Percentiles rank a stretch among this genome's conserved stretches.
These are phyloP conservation scores for Entomortierella lignicola DNA, from an alignment of 192 early-diverging fungal species.

Conservation along the genomic window DNA sequence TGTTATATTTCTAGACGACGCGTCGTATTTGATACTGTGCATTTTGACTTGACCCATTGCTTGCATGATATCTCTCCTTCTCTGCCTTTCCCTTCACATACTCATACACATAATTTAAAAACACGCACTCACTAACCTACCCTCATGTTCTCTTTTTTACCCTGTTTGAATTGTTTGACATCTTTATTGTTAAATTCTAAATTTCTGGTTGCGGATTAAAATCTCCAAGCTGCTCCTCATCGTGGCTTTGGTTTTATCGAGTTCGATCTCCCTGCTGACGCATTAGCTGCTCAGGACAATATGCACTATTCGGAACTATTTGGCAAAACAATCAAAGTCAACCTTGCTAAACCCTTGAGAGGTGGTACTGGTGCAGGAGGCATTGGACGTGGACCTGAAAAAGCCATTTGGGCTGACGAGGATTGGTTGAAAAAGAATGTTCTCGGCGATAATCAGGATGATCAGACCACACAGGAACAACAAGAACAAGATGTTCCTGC, in stretches of 20 bases:
- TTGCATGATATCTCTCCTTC: neutral
- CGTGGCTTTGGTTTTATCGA: slow-evolving; percentile 97
- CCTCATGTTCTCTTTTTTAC: neutral
- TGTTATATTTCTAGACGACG: neutral
- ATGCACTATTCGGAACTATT: slow-evolving; percentile 91
- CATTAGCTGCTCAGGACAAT: slow-evolving; percentile 91
- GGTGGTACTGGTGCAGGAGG: slow-evolving; percentile 57
- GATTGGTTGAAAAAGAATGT: slow-evolving; percentile 51
- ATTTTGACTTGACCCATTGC: no score
- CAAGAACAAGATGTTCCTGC: neutral
- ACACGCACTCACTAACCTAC: neutral
- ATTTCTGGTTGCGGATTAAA: neutral
- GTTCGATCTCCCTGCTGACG: slow-evolving; percentile 88
- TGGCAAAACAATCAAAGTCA: slow-evolving; percentile 91
- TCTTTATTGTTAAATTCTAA: no score
- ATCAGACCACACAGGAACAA: neutral
- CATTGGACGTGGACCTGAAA: slow-evolving; percentile 45
- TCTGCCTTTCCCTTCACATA: neutral
- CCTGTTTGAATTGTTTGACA: no score
- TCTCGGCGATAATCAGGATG: slow-evolving; percentile 17
- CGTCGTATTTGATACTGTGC: neutral
- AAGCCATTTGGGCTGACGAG: slow-evolving; percentile 53
- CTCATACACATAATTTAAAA: neutral
- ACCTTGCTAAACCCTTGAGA: slow-evolving; percentile 76
- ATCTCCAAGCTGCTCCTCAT: slow-evolving; percentile 70